Evolutionary conservation across 2,329 filamentous ascomycete genomes (phyloP).

Genomic region (Beauveria sp.): DNA sequence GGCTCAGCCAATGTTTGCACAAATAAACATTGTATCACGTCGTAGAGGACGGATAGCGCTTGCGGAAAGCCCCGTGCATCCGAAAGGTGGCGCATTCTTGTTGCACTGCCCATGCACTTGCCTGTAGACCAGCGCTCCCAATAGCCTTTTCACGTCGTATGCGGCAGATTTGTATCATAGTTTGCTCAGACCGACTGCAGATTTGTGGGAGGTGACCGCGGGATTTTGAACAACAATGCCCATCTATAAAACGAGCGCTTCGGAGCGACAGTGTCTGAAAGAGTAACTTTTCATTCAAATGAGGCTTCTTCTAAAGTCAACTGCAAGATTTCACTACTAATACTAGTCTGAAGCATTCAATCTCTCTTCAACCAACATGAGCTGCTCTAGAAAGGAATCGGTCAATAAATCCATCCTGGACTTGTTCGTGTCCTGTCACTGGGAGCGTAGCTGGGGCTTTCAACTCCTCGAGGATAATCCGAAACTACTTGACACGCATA

Average conservation of each 20-base stretch:
- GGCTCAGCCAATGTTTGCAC: too few relatives aligned
- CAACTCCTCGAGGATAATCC: neutral
- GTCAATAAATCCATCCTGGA: too few relatives aligned
- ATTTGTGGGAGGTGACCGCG: neutral
- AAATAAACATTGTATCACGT: too few relatives aligned
- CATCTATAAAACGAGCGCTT: neutral
- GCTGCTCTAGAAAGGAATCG: neutral
- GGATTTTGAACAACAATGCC: neutral
- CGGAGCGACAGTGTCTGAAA: neutral
- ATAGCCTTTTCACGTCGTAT: neutral
- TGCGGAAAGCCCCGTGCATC: too few relatives aligned
- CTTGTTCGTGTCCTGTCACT: too few relatives aligned
- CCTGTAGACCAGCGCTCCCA: neutral
- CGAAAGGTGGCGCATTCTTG: neutral
- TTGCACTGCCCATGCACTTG: neutral
- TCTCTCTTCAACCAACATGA: neutral
- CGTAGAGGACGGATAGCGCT: too few relatives aligned
- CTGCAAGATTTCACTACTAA: neutral
- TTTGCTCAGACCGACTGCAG: neutral
- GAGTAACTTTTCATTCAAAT: neutral
- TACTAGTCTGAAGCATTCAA: neutral
- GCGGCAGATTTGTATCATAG: neutral
- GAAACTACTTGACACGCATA: neutral
- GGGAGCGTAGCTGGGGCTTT: too few relatives aligned
- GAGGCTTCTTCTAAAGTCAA: neutral